Evolutionary conservation across 768 basidiomycete species (phyloP), one percentile per base, ranked within the genome.

Genomic region (Termitomyces sp.): DNA sequence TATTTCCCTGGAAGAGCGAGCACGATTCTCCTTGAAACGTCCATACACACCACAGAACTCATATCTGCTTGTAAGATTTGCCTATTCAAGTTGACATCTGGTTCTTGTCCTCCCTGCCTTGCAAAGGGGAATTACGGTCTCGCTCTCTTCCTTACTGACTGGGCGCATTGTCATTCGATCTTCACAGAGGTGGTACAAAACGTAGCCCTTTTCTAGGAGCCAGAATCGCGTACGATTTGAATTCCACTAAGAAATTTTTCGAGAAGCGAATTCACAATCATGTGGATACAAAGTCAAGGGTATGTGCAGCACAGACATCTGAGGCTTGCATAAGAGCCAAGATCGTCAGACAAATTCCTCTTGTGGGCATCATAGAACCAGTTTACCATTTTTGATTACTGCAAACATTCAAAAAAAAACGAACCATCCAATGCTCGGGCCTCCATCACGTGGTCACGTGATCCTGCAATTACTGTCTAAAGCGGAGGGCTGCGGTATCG

Each of bases 111-210:
- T 3, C 30, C 44, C 24, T 42, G 30, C 44, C 8, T 21, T 9
- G 56, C 51, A 34, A 30, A 57, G 19, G 56, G 51, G 30, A 57
- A 53, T 32, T n/a, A 7, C 11, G 19, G 9, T 9, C 32, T 53
- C 38, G 5, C 30, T 19, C 26, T 17, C 5, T 6, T 8, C 41
- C 50, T 32, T 10, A 32, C 9, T 32, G 7, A 32, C 30, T 32
- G 26, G n/a, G 50, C 11, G 22, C 1, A 46, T 26, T 45, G 28
- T 10, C 30, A 32, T 9, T 10, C 9, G 7, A 32, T 10, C 9
- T 32, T 10, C 9, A 32, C 30, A 32, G 7, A 28, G 28, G 30
- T 5, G 22, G 22, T 56, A 56, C 30, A 56, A 10, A 8, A 19
- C 38, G 43, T 51, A 52, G 35, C 56, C 56, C 17, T 44, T 52